These are phyloP conservation scores for Syzygium aromaticum DNA, from an alignment of 345 rosid species.

Conservation along the genomic window DNA sequence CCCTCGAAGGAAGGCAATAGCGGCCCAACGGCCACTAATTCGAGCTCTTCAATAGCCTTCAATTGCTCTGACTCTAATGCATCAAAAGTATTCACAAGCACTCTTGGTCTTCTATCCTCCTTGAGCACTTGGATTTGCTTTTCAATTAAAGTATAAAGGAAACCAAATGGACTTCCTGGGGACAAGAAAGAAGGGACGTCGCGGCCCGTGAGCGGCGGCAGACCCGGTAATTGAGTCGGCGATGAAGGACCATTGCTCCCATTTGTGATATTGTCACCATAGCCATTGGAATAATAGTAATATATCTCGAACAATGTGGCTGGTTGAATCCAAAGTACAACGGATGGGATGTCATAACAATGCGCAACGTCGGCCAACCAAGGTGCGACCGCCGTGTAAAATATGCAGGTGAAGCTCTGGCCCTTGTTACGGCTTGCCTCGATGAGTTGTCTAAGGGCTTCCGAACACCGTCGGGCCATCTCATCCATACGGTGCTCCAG, in stretches of 20 bases:
- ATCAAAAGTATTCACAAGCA: constrained; percentile 54
- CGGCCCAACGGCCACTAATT: constrained; percentile 41
- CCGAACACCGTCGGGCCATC: constrained; percentile 27
- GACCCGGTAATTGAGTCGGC: constrained; percentile 26
- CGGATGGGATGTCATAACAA: constrained; percentile 21
- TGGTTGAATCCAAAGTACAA: constrained; percentile 57
- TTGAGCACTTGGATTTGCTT: constrained; percentile 29
- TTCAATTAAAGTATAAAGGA: background rate
- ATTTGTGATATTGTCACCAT: constrained; percentile 9
- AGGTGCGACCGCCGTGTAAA: constrained; percentile 41
- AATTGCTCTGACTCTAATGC: constrained; percentile 47
- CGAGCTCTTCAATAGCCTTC: constrained; percentile 10
- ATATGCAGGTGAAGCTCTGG: constrained; percentile 20
- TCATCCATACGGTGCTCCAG: constrained; percentile 12
- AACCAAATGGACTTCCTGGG: constrained; percentile 5
- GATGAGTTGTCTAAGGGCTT: constrained; percentile 28
- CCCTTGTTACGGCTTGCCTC: background rate
- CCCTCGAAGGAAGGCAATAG: background rate
- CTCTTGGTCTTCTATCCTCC: constrained; percentile 24
- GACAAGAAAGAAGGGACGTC: constrained; percentile 49
- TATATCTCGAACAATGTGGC: constrained; percentile 52
- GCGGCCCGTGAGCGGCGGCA: constrained; percentile 23
- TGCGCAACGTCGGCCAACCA: constrained; percentile 49
- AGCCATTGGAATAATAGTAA: constrained; percentile 40
- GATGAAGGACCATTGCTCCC: constrained; percentile 2